Evolutionary conservation across 371 early-diverging fungal genomes (phyloP).

Genomic region (Mucor irregularis): DNA sequence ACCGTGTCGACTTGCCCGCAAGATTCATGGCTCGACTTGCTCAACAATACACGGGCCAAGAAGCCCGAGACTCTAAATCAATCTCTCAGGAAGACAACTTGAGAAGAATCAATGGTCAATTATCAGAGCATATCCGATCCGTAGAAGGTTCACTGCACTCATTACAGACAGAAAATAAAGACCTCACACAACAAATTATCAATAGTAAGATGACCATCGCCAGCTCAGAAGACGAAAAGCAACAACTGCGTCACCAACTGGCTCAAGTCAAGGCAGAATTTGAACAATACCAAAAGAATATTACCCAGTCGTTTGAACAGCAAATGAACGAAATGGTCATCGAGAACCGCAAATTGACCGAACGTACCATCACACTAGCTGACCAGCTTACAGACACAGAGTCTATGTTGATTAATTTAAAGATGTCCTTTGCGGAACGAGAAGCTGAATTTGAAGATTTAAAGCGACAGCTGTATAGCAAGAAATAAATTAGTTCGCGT

Average conservation of each 20-base stretch:
- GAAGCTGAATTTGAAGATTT: conserved; percentile 66
- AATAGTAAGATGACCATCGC: conserved; percentile 60
- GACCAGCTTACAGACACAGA: conserved; percentile 64
- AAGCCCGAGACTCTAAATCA: conserved; percentile 33
- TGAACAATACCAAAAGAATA: conserved; percentile 35
- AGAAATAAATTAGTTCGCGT: not conserved
- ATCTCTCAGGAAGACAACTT: conserved; percentile 58
- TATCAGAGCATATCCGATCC: conserved; percentile 59
- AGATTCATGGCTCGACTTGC: conserved; percentile 36
- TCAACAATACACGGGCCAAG: conserved; percentile 42
- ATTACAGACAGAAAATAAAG: conserved; percentile 71
- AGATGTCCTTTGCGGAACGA: conserved; percentile 66
- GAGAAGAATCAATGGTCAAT: conserved; percentile 67
- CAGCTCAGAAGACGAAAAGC: conserved; percentile 51
- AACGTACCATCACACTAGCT: conserved; percentile 45
- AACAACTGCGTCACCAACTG: conserved; percentile 57
- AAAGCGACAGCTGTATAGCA: conserved; percentile 31
- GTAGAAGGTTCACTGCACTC: conserved; percentile 62
- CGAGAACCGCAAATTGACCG: conserved; percentile 54
- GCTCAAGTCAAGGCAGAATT: conserved; percentile 46
- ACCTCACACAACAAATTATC: conserved; percentile 58
- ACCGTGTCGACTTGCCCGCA: conserved; percentile 48
- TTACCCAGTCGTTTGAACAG: conserved; percentile 55
- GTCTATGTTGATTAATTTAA: conserved; percentile 59
- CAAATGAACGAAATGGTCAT: conserved; percentile 62